A percentile compares a stretch with the other conserved stretches of the same genome.
These are phyloP conservation scores for Solanum infundibuliforme DNA, from an alignment of 257 asterid genomes.

Conservation along the genomic window DNA sequence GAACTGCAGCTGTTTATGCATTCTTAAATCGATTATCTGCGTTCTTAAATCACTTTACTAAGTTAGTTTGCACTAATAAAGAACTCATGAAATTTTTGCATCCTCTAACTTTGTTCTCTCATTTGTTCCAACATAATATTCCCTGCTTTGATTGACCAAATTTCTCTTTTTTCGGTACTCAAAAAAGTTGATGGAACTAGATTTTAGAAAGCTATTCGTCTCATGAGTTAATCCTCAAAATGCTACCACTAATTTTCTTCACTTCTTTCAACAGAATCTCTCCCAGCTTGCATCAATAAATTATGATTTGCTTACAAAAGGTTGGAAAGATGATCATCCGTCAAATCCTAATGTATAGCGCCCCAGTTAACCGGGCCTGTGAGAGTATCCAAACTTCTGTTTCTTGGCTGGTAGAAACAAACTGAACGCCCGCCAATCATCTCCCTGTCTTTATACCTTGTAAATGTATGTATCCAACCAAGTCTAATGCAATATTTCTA, in stretches of 20 bases:
- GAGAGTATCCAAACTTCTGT: neutral
- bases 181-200: neutral
- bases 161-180: neutral
- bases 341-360: conserved; percentile 36
- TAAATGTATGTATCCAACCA: neutral
- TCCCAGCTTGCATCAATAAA: conserved; percentile 97
- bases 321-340: conserved; percentile 74
- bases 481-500: neutral
- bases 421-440: neutral
- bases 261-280: conserved; percentile 48
- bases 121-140: neutral
- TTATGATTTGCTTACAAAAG: conserved; percentile 85
- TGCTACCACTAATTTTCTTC: neutral
- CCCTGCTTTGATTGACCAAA: neutral
- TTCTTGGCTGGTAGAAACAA: neutral
- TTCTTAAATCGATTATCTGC: neutral
- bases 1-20: neutral
- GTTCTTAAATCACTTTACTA: neutral
- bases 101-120: neutral
- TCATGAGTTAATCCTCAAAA: neutral
- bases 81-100: neutral
- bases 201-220: neutral
- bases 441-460: conserved; percentile 2
- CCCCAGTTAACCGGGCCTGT: neutral
- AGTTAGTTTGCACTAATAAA: neutral